These are phyloP conservation scores for Chaetomiaceae sp. DNA, from an alignment of 2,329 filamentous ascomycete species.

Conservation along the genomic window DNA sequence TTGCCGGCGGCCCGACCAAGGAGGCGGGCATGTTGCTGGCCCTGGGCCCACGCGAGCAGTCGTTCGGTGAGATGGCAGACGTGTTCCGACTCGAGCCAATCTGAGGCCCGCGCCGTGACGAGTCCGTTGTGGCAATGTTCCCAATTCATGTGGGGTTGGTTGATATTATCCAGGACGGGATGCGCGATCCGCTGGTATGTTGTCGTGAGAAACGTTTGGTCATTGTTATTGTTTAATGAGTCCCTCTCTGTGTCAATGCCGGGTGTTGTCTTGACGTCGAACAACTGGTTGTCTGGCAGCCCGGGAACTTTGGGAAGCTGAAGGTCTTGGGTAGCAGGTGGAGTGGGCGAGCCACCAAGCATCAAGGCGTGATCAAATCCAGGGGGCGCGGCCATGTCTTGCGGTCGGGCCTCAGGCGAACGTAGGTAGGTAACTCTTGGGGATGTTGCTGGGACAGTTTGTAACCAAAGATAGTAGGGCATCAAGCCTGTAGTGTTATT, in stretches of 20 bases:
- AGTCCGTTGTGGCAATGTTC: slow-evolving; percentile 8
- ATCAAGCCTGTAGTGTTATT: no score
- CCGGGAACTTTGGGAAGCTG: no score
- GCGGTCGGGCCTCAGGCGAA: no score
- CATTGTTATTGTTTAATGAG: no score
- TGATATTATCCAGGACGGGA: neutral
- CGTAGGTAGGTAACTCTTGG: no score
- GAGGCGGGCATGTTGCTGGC: neutral
- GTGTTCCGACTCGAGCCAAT: neutral
- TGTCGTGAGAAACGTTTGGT: neutral
- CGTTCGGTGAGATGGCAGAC: neutral
- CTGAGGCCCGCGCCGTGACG: neutral
- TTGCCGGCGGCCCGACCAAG: neutral
- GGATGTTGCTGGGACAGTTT: no score
- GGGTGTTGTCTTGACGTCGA: neutral
- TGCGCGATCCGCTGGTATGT: neutral
- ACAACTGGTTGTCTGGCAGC: neutral
- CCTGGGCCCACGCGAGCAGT: slow-evolving; percentile 7
- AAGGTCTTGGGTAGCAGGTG: no score
- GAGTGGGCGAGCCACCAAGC: no score
- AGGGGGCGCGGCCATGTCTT: no score
- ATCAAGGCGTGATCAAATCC: no score
- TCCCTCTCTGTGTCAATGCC: neutral
- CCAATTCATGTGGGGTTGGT: neutral
- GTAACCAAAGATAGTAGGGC: no score